Evolutionary conservation across 495 filamentous ascomycete genomes (phyloP).

Genomic region (Aspergillus sparsus): DNA sequence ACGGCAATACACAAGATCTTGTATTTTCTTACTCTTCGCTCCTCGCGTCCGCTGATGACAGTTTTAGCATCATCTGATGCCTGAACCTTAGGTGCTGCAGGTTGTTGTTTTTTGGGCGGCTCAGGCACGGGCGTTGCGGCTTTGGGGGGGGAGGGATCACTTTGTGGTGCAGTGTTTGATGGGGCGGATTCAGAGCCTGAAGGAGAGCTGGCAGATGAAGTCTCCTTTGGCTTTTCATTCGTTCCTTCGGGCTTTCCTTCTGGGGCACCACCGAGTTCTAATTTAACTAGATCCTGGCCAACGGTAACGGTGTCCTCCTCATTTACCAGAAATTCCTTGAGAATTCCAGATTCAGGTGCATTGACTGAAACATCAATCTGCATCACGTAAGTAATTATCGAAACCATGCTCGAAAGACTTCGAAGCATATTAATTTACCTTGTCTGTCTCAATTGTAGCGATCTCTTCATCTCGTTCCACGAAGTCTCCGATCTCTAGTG

Average conservation of each 20-base stretch:
- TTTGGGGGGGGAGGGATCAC: constrained; percentile 30
- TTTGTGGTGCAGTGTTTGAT: constrained; percentile 36
- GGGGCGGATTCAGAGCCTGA: constrained; percentile 41
- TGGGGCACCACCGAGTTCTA: constrained; percentile 76
- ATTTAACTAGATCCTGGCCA: constrained; percentile 82
- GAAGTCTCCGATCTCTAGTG: constrained; percentile 78
- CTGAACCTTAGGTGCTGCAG: constrained; percentile 35
- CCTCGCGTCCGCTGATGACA: constrained; percentile 74
- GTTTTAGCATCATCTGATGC: constrained; percentile 31
- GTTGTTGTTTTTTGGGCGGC: constrained; percentile 43
- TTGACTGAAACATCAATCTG: constrained; percentile 97
- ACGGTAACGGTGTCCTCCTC: constrained; percentile 97
- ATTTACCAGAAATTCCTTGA: constrained; percentile 88
- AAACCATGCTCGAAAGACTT: not conserved
- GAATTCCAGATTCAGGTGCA: constrained; percentile 84
- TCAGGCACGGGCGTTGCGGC: constrained; percentile 39
- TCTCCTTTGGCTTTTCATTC: constrained; percentile 41
- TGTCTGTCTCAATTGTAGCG: constrained; percentile 99
- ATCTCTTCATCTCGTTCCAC: constrained; percentile 97
- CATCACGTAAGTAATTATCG: constrained; percentile 15
- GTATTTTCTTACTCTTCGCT: constrained; percentile 73
- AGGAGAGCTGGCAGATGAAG: constrained; percentile 33
- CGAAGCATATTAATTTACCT: constrained; percentile 56
- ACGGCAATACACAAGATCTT: not conserved
- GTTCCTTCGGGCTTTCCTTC: constrained; percentile 55